Base-by-base conservation (phyloP, 2,329 filamentous ascomycete species). In the Keithomyces neogunnii region DNA sequence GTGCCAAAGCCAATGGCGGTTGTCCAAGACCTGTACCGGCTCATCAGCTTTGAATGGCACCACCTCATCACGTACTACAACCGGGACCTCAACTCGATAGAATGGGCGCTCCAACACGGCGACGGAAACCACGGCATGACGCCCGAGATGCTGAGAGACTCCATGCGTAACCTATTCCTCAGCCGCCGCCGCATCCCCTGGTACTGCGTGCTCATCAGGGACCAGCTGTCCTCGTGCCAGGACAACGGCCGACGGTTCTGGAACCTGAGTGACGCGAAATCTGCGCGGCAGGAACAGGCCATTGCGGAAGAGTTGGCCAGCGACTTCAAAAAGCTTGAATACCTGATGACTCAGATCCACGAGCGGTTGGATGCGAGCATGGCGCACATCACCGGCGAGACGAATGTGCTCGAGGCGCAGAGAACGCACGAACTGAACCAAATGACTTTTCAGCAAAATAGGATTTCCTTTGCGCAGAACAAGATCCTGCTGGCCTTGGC, bases 91-190 rank as follows among this genome's bases (percentile, higher is more conserved):
- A 54, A 54, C 33, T 47, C 50, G 4, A 54, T 54, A 10, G 53
- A 54, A 42, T 54, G 53, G 50, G 50, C 50, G 7, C 31, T 54
- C n/a, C 53, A 54, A 31, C 47, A 48, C 19, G 53, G 53, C 26
- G 39, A 48, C 28, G 50, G 53, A 10, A 31, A 42, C n/a, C 6
- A 49, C 3, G 40, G 40, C 7, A 38, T 13, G 44, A 29, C 45
- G 13, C 39, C 45, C 5, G 40, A 52, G 28, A 48, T 50, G 5
- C 50, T 54, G 26, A 51, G 45, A 36, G 30, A 30, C 13, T 43
- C 47, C n/a, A 54, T 54, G 53, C 53, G 50, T 26, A 45, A 52
- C 39, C 40, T 54, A 43, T 54, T 52, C 33, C 48, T 54, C n/a
- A 47, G 47, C 29, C 50, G 53, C 4, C 50, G 53, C 2, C 53